Evolutionary conservation across 805 yeast genomes (phyloP).

Genomic region (Spathaspora girioi): DNA sequence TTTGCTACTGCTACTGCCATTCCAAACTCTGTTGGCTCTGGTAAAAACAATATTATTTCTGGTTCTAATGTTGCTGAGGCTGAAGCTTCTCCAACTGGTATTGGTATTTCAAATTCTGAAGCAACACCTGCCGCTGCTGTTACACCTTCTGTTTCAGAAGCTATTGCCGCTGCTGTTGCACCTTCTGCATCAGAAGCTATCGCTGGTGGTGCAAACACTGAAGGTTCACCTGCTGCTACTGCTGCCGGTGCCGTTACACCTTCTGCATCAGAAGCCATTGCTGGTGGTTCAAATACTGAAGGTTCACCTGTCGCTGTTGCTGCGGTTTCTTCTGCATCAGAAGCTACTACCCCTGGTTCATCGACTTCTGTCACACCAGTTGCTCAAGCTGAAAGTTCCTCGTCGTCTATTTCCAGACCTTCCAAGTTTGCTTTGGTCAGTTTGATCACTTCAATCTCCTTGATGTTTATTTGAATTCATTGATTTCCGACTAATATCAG

Average conservation of each 20-base stretch:
- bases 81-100: not conserved
- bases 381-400: not conserved
- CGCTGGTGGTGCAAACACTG: not conserved
- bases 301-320: not conserved
- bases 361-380: not conserved
- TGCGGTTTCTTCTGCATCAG: not conserved
- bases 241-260: not conserved
- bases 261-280: not conserved
- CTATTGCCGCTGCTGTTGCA: too few species aligned
- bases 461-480: not conserved
- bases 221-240: not conserved
- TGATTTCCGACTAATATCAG: too few species aligned
- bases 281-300: not conserved
- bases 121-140: not conserved
- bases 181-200: too few species aligned
- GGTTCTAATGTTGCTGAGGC: not conserved
- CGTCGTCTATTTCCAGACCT: not conserved
- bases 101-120: not conserved
- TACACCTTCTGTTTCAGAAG: not conserved
- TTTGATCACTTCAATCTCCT: not conserved
- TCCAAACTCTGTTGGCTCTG: not conserved
- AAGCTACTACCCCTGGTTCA: not conserved
- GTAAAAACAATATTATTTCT: too few species aligned
- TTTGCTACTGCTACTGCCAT: not conserved
- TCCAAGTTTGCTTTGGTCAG: not conserved